Base-by-base conservation (phyloP, 2,329 filamentous ascomycete species). In the Microascus cirrosus region DNA sequence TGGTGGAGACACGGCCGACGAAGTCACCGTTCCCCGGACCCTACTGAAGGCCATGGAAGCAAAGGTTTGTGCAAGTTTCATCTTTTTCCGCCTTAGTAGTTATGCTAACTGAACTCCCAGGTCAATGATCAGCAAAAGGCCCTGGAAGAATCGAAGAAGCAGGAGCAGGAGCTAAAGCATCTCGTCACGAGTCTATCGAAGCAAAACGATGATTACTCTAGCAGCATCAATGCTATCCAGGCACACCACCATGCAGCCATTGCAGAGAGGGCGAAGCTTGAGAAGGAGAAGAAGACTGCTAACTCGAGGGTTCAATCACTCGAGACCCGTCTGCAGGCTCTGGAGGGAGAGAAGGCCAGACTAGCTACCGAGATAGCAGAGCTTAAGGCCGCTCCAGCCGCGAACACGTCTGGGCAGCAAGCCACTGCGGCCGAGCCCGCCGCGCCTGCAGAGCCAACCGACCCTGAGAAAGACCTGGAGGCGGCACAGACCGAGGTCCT, bases 191-290 rank as follows among this genome's bases (percentile, higher is more conserved):
- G 66, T 1, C 70, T 81, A 0, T 74, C 81, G 58, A 65, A 64
- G 22, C 74, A 79, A 54, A 65, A 78, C 18, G 72, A 75, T 34
- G 76, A 76, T 20, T 72, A 77, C 56, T 69, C 75, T 54, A 69
- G 68, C 24, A 77, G 77, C 1, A 65, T 77, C 2, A 69, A 70
- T 24, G 67, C 68, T 6, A 73, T 82, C 3, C 76, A 81, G 55
- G 66, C 69, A 8, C 73, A 72, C 51, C 77, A 76, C 59, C 74
- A 78, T 61, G 71, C 71, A 15, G 79, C 81, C 2, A 66, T 83
- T 5, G 68, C 76, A 59, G 81, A 84, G 24, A 77, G 79, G 36
- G 71, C 70, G 36, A 64, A 63, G 5, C 79, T 77, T 48, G 74
- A 82, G 62, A 70, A 67, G 22, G 72, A 82, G 35, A 74, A 74